Percentiles rank a stretch among this genome's conserved stretches.
Conservation (phyloP, 2,329 filamentous ascomycete species). For the Lachnum nothofagi region DNA sequence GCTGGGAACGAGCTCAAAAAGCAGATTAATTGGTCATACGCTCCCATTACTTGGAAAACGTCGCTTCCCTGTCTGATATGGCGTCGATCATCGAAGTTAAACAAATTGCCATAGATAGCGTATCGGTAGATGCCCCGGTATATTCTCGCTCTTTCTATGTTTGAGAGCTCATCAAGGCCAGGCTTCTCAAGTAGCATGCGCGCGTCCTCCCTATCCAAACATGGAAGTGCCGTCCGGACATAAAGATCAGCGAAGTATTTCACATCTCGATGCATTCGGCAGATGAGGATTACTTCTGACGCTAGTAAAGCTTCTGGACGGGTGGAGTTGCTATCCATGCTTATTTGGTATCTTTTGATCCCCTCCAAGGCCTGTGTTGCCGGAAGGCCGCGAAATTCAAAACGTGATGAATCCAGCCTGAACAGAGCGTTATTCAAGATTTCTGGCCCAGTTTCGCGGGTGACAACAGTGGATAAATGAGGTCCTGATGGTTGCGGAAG, state of each 20-base stretch:
- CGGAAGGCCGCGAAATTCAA: conserved; percentile 1
- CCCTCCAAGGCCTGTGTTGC: not conserved
- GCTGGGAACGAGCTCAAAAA: not conserved
- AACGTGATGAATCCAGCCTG: not conserved
- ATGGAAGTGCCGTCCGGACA: not conserved
- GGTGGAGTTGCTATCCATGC: no score
- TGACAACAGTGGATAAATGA: not conserved
- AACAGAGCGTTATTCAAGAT: not conserved
- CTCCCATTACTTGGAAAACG: no score
- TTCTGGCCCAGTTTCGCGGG: not conserved
- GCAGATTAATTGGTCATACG: not conserved
- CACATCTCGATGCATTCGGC: conserved; percentile 1
- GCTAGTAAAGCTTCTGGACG: not conserved
- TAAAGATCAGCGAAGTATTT: not conserved
- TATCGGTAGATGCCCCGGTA: not conserved
- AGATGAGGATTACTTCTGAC: not conserved
- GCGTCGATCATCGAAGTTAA: conserved; percentile 16
- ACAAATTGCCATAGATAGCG: conserved; percentile 3
- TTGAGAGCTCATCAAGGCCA: not conserved
- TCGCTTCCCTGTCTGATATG: not conserved
- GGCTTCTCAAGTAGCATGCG: not conserved
- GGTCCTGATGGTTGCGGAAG: not conserved
- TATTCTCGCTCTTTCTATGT: not conserved
- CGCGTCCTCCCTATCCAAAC: not conserved
- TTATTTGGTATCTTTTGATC: not conserved